These are phyloP conservation scores for Neonectria sp. DNA, from an alignment of 2,329 filamentous ascomycete genomes.

Conservation along the genomic window DNA sequence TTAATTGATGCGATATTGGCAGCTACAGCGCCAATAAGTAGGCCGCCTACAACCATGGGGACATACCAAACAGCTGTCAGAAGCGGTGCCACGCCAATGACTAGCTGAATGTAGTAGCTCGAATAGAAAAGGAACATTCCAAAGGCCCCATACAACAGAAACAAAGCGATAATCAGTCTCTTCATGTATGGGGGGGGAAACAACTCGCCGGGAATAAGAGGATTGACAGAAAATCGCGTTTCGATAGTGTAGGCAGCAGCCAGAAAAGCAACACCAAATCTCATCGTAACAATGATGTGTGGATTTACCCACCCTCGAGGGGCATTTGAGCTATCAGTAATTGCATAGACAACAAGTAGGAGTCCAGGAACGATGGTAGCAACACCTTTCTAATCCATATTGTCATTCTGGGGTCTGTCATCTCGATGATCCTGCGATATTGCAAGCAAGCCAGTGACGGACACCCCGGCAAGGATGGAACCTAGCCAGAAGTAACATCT, in stretches of 20 bases:
- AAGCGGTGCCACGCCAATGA: slow-evolving; percentile 72
- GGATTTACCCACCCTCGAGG: slow-evolving; percentile 80
- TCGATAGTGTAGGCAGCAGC: slow-evolving; percentile 77
- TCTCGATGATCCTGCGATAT: too few relatives aligned
- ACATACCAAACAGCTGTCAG: slow-evolving; percentile 78
- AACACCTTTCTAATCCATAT: too few relatives aligned
- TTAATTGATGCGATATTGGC: too few relatives aligned
- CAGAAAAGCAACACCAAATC: slow-evolving; percentile 74
- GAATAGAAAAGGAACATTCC: slow-evolving; percentile 80
- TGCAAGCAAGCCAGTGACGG: too few relatives aligned
- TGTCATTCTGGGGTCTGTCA: too few relatives aligned
- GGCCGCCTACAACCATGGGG: slow-evolving; percentile 78
- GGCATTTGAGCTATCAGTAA: too few relatives aligned
- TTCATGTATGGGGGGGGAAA: slow-evolving; percentile 80
- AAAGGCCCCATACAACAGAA: slow-evolving; percentile 78
- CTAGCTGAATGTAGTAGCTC: slow-evolving; percentile 76
- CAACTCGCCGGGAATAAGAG: slow-evolving; percentile 78
- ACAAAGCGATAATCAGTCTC: slow-evolving; percentile 71
- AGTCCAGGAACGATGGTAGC: too few relatives aligned
- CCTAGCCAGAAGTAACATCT: too few relatives aligned
- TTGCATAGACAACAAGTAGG: too few relatives aligned
- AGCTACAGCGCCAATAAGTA: slow-evolving; percentile 71
- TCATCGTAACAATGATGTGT: slow-evolving; percentile 77
- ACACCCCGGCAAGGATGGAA: too few relatives aligned
- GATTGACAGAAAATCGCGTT: slow-evolving; percentile 77